Base-by-base conservation (phyloP, 768 basidiomycete genomes). In the Suillus variegatus region DNA sequence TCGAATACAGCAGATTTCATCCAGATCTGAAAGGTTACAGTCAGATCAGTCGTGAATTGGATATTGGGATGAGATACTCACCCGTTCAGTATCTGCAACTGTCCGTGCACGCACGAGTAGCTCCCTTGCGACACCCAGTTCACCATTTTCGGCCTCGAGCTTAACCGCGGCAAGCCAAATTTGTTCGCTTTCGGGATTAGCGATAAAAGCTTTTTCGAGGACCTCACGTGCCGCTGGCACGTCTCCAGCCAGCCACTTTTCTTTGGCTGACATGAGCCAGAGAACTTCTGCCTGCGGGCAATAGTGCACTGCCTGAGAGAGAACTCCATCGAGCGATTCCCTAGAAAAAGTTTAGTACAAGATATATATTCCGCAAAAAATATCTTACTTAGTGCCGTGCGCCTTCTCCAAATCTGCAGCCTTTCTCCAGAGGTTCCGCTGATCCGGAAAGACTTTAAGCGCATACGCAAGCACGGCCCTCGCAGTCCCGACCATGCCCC, bases 101-200 rank as follows among this genome's bases (percentile, higher is more conserved):
- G 87, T 91, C 65, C 97, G 82, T 14, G 97, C 97, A 66, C 95
- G 91, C 57, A 91, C 87, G 68, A 99, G 83, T 52, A 99, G 79
- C 77, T 95, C 91, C 66, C 90, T 82, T 3, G 97, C 97, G 20
- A 93, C 94, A 6, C 83, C 88, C 66, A 93, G 81, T 73, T 99
- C 93, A 3, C 93, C 92, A 69, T 97, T 99, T 82, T 98, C 96
- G 0, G 95, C 94, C 74, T 98, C 97, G 6, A 98, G 82, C 77
- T 99, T 99, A 68, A 97, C 94, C 36, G 97, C 97, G 3, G 97
- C 97, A 62, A 99, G 81, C 95, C 96, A 99, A 72, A 99, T 98
- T 69, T 91, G 89, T 79, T 99, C 97, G 74, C 93, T 96, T 76
- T 98, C 95, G 14, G 95, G 93, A 74, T 99, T 99, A 63, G 94